Base-by-base conservation (phyloP, 805 yeast species). In the Candida ortonii region DNA sequence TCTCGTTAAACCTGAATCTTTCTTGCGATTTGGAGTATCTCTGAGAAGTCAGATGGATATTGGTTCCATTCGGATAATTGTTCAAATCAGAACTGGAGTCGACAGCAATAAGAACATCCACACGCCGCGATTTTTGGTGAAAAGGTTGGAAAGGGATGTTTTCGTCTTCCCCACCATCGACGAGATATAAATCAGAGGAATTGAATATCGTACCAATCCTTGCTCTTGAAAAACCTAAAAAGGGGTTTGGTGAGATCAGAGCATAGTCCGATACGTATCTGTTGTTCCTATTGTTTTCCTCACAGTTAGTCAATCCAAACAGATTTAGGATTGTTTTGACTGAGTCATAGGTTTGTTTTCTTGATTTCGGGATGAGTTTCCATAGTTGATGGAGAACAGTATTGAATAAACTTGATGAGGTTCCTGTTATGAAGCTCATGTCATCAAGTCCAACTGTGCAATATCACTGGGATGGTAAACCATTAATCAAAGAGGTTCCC, bases 391-490 rank as follows among this genome's bases (percentile, higher is more conserved):
- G 52, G 34, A 78, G 62, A 0, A 76, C 70, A 44, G 64, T 70
- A 46, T 75, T 79, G 60, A 79, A 79, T 16, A 79, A 53, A 0
- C 83, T 74, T 0, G 85, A 78, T 0, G 84, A 77, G 0, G 84
- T 75, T 0, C 77, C 85, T 0, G 78, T 68, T 5, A 80, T 63
- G 43, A 76, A 78, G 0, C 80, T 80, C 23, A 71, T 62, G 44
- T 76, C 75, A 45, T 79, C 85, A 46, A 68, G 76, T 3, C 76
- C 79, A 1, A 62, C 53, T 15, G 66, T 57, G 47, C 87, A 80
- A 2, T 21, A 36, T 0, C 23, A 49, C 50, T 9, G 53, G 41
- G 6, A 35, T 0, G 78, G 62, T 8, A 37, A 41, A 0, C 84
- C 84, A 28, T 66, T 58, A 16, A 42, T 38, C 7, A 78, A 49